A percentile compares a stretch with the other conserved stretches of the same genome.
phyloP scores from a whole-genome alignment of 1,139 yeast species.

The Pichia sorboxylosa region DNA sequence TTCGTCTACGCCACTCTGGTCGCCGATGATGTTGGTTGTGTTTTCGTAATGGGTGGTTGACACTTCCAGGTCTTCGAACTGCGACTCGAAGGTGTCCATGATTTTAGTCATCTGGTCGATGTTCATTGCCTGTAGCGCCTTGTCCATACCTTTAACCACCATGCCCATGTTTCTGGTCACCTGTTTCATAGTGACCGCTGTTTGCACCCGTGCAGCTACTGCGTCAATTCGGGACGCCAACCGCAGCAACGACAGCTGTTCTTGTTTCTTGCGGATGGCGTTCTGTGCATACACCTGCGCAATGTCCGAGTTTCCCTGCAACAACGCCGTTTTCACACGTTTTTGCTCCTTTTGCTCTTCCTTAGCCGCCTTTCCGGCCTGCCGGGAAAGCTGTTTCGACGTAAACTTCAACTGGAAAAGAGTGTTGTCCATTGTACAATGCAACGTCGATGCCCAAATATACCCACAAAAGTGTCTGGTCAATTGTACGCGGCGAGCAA shows the following conservation, averaged over 20 bases:
- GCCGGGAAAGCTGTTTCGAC: conserved; percentile 83
- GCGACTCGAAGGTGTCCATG: conserved; percentile 94
- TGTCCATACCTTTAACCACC: conserved; percentile 93
- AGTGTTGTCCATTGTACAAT: conserved; percentile 32
- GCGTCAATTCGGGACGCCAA: conserved; percentile 89
- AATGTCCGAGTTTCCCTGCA: conserved; percentile 81
- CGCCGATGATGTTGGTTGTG: conserved; percentile 82
- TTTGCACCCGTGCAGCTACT: conserved; percentile 90
- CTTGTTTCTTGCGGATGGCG: conserved; percentile 87
- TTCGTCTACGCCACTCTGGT: conserved; percentile 91
- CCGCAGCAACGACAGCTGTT: conserved; percentile 68
- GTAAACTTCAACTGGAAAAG: conserved; percentile 61
- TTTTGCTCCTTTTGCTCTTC: conserved; percentile 83
- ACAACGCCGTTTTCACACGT: conserved; percentile 79
- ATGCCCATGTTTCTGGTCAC: conserved; percentile 91
- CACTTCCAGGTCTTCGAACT: conserved; percentile 93
- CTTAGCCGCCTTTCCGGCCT: conserved; percentile 81
- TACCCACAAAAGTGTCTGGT: neutral
- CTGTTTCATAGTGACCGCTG: conserved; percentile 93
- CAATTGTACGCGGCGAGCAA: too few species aligned
- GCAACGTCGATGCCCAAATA: neutral
- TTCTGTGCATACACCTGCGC: conserved; percentile 93
- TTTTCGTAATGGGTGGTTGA: conserved; percentile 86
- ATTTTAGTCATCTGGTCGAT: conserved; percentile 82
- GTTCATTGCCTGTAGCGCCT: conserved; percentile 90